phyloP scores from a whole-genome alignment of 441 rosid species.

The Mallotus japonicus region DNA sequence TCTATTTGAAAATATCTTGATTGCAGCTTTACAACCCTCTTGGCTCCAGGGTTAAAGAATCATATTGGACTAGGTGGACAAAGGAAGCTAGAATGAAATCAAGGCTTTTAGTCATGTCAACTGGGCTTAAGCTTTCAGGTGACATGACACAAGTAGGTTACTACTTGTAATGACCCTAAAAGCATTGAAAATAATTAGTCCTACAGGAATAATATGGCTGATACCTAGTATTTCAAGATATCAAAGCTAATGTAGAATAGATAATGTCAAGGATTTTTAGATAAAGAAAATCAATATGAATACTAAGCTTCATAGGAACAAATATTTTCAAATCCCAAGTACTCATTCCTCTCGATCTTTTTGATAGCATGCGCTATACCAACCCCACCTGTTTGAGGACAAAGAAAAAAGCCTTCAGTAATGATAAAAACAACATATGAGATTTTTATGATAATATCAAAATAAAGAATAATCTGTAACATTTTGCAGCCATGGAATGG shows the following conservation, averaged over 20 bases:
- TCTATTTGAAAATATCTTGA: neutral
- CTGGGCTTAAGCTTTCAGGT: neutral
- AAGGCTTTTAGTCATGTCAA: neutral
- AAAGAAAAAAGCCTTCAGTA: neutral
- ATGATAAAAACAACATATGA: neutral
- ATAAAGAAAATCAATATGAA: neutral
- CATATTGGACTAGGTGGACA: neutral
- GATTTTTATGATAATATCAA: neutral
- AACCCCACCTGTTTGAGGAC: slow-evolving; percentile 42
- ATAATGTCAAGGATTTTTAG: neutral
- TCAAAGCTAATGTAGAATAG: neutral
- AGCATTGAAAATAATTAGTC: neutral
- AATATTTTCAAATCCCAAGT: slow-evolving; percentile 55
- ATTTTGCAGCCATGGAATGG: neutral
- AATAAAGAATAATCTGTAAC: neutral
- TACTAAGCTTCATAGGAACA: slow-evolving; percentile 28
- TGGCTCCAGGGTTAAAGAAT: neutral
- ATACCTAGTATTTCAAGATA: neutral
- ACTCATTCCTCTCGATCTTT: slow-evolving; percentile 37
- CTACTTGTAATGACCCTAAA: neutral
- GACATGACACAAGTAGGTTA: neutral
- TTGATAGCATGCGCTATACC: slow-evolving; percentile 42
- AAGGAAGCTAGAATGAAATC: neutral
- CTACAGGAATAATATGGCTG: neutral
- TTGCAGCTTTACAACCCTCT: slow-evolving; percentile 2